Percentiles rank a stretch among this genome's conserved stretches.
These are phyloP conservation scores for Lodderomyces oxycetoniae DNA, from an alignment of 1,139 yeast species.

Conservation along the genomic window DNA sequence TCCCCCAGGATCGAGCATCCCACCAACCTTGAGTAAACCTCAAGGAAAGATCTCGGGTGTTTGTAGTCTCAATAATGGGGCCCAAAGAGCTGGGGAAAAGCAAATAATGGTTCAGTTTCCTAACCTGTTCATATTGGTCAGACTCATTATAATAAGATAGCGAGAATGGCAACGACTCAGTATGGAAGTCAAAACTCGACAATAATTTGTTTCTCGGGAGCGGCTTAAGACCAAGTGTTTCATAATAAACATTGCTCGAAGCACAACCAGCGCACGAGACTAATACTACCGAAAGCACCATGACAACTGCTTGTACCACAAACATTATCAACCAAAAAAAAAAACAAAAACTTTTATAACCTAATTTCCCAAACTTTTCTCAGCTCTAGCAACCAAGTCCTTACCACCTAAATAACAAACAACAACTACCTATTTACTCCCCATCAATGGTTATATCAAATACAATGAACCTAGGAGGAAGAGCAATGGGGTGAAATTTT, in stretches of 20 bases:
- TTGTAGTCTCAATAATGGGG: slow-evolving; percentile 64
- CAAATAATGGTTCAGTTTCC: slow-evolving; percentile 49
- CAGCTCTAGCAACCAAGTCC: no score
- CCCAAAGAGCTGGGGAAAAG: slow-evolving; percentile 80
- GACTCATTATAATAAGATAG: slow-evolving; percentile 14
- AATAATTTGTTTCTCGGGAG: slow-evolving; percentile 65
- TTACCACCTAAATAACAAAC: no score
- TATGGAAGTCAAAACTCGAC: slow-evolving; percentile 63
- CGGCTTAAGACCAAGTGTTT: slow-evolving; percentile 58
- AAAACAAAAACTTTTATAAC: no score
- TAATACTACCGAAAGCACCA: no score
- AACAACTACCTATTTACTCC: no score
- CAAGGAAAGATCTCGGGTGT: slow-evolving; percentile 71
- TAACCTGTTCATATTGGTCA: slow-evolving; percentile 11
- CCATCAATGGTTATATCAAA: no score
- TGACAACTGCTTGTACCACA: no score
- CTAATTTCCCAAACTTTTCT: no score
- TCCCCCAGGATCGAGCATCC: slow-evolving; percentile 89
- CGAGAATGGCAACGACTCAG: slow-evolving; percentile 48
- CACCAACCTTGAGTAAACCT: slow-evolving; percentile 95
- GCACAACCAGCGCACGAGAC: slow-evolving; percentile 1
- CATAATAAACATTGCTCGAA: slow-evolving; percentile 37
- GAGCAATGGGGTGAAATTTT: no score
- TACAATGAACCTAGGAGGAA: no score
- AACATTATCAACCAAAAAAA: no score